phyloP scores from a whole-genome alignment of 2,329 filamentous ascomycete genomes.

The Pseudogymnoascus sp. region DNA sequence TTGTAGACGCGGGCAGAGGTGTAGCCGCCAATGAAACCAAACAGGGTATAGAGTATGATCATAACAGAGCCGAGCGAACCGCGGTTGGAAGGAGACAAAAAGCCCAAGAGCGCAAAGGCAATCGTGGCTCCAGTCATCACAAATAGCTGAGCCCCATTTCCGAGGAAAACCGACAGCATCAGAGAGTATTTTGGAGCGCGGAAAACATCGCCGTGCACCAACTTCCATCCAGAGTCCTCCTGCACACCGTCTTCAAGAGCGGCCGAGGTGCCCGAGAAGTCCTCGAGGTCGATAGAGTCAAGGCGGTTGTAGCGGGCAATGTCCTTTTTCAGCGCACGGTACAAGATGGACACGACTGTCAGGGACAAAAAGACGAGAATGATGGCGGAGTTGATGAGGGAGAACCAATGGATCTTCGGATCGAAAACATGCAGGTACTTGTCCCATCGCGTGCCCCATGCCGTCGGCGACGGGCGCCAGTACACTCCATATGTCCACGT shows the following conservation, averaged over 20 bases:
- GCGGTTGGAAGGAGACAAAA: slow-evolving; percentile 91
- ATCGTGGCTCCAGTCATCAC: slow-evolving; percentile 97
- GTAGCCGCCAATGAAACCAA: slow-evolving; percentile 90
- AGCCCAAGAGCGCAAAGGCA: slow-evolving; percentile 84
- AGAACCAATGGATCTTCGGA: slow-evolving; percentile 99
- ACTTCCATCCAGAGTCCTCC: slow-evolving; percentile 97
- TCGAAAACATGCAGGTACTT: slow-evolving; percentile 97
- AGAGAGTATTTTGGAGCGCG: slow-evolving; percentile 76
- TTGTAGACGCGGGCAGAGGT: slow-evolving; percentile 89
- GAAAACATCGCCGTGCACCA: slow-evolving; percentile 97
- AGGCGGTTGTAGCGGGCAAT: slow-evolving; percentile 95
- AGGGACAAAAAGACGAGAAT: slow-evolving; percentile 88
- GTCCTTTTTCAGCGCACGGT: slow-evolving; percentile 85
- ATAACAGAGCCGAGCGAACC: slow-evolving; percentile 90
- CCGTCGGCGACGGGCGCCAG: slow-evolving; percentile 77
- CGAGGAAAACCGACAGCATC: slow-evolving; percentile 77
- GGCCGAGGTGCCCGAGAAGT: slow-evolving; percentile 70
- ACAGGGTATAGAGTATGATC: slow-evolving; percentile 85
- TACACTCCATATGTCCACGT: slow-evolving; percentile 88
- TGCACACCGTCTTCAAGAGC: slow-evolving; percentile 85
- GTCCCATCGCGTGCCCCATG: slow-evolving; percentile 97
- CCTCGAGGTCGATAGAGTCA: slow-evolving; percentile 83
- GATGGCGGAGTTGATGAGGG: slow-evolving; percentile 88
- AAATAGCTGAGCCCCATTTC: slow-evolving; percentile 92
- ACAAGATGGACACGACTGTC: slow-evolving; percentile 86